These are phyloP conservation scores for Microstegium vimineum DNA, from an alignment of 176 grass and related monocot genomes.

Conservation along the genomic window DNA sequence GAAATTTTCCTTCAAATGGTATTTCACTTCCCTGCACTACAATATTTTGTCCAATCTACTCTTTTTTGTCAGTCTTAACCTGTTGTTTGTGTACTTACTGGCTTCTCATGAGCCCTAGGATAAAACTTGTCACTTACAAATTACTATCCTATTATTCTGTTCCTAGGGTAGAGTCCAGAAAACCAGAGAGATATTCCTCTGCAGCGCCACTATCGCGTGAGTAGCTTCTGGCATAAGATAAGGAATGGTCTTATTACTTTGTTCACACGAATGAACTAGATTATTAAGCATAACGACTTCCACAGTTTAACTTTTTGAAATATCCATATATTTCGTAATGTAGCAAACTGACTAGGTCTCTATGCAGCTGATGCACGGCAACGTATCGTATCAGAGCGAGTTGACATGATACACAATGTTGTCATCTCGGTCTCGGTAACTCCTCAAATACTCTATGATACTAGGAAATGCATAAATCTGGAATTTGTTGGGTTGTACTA, in stretches of 20 bases:
- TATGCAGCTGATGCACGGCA: slow-evolving; percentile 93
- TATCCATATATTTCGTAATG: background rate
- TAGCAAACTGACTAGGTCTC: slow-evolving; percentile 29
- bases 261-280: background rate
- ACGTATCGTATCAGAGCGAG: slow-evolving; percentile 88
- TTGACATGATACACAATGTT: slow-evolving; percentile 88
- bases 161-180: slow-evolving; percentile 90
- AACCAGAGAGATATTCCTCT: slow-evolving; percentile 91
- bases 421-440: slow-evolving; percentile 96
- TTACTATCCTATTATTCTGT: slow-evolving; percentile 22
- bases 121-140: background rate
- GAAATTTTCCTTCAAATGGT: slow-evolving; percentile 83
- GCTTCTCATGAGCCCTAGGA: background rate
- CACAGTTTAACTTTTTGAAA: background rate
- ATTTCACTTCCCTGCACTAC: slow-evolving; percentile 7
- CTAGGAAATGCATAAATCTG: background rate
- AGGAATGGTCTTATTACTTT: slow-evolving; percentile 4
- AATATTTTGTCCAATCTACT: slow-evolving; percentile 5
- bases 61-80: background rate
- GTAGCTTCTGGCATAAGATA: slow-evolving; percentile 34
- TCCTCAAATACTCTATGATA: slow-evolving; percentile 32
- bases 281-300: slow-evolving; percentile 2
- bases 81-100: background rate
- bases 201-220: slow-evolving; percentile 89
- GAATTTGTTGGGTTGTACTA: background rate